Base-by-base conservation (phyloP, 2,329 filamentous ascomycete genomes). In the Magnaporthiopsis rhizophila region DNA sequence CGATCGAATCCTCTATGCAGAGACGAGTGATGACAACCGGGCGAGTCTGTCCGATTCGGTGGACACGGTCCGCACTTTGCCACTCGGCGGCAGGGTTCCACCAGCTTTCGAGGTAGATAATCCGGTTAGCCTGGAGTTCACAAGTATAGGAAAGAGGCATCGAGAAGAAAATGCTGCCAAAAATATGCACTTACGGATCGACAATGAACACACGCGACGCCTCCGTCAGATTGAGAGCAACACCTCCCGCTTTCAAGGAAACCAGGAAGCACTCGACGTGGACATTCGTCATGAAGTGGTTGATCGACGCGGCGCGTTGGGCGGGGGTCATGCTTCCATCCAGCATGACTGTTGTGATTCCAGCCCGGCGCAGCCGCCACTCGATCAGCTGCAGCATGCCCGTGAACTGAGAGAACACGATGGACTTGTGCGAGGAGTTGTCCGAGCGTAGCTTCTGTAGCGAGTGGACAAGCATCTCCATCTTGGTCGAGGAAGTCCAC, bases 31-130 rank as follows among this genome's bases (percentile, higher is more conserved):
- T 96, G 50, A 91, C 91, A 74, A 95, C 98, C 34, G 94, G 94
- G 9, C 95, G 89, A 60, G 88, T 91, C 79, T 99, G 95, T 38
- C 95, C 95, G 69, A 98, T 99, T 64, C 95, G 92, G 77, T 98
- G 95, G 72, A 90, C 92, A 68, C 91, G 86, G 74, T 99, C 95
- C 3, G 95, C 95, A 67, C 90, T 95, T 77, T 99, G 95, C 95
- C 95, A 99, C 78, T 99, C 95, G 0, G 94, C 94, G n/a, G 93
- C 93, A n/a, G 95, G 95, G 70, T 98, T 98, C 95, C 95, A 99
- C 95, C 95, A 98, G 69, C 90, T 92, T n/a, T 11, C 30, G 34
- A 36, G 30, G 15, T 24, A 7, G 36, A n/a, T 24, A 69, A 38
- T 65, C 32, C 5, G 24, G 63, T 78, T 66, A 75, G 69, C 34